Evolutionary conservation across 140 eudicot genomes (phyloP), one percentile per base, ranked within the genome.

Genomic region (Anethum foeniculum): DNA sequence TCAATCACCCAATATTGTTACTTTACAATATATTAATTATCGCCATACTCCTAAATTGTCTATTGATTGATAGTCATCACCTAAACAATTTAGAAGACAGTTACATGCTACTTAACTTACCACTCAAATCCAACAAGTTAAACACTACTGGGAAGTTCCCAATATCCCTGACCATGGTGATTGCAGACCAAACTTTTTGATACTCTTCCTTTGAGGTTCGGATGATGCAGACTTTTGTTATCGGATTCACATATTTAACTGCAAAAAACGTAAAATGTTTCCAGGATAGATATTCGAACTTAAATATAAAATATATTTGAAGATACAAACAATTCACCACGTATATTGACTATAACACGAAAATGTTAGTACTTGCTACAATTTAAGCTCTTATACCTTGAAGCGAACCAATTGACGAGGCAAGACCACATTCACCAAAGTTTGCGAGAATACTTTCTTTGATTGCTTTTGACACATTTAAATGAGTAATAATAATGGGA

Each of bases 341-440:
- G 30, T 0, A 41, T 13, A 41, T 72, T 7, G 16, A 41, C 15
- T 41, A 41, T 6, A 6, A 21, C 77, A 23, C 27, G 34, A 25
- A 62, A 62, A 62, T 25, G 32, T 11, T 25, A 62, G 71, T n/a
- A 27, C 71, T 25, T 62, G 71, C 7, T 25, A 60, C 34, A 16
- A 60, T 8, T 27, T 62, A 3, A 62, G 71, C 36, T 25, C 85
- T 25, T 84, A 62, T 82, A 92, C 98, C 99, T 87, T 95, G 97
- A 44, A 92, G 84, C 3, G 99, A 95, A 44, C 83, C 90, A 39
- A 85, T 76, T 3, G 97, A 90, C 6, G 92, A 89, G 80, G 97
- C 99, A 60, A 90, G 88, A 78, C 99, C 99, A 76, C 97, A 95
- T 87, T 92, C 99, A 10, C 99, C 99, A 81, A 95, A 95, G 85